These are phyloP conservation scores for Earliella scabrosa DNA, from an alignment of 1,284 basidiomycete species.

Conservation along the genomic window DNA sequence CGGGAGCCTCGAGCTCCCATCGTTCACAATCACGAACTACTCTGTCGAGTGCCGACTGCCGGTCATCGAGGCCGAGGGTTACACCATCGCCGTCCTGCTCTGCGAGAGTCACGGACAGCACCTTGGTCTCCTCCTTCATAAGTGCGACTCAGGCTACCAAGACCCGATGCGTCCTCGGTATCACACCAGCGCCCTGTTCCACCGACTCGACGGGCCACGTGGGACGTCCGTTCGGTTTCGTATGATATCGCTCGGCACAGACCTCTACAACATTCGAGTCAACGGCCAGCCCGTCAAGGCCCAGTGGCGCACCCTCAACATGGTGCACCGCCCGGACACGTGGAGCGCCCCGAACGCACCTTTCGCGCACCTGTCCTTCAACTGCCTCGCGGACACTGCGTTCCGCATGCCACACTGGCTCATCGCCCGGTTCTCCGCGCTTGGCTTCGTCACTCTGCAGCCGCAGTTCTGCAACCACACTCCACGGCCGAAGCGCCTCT, in stretches of 20 bases:
- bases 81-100: background rate
- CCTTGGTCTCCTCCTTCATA: conserved; percentile 1
- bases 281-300: background rate
- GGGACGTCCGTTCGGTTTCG: background rate
- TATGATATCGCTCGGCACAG: background rate
- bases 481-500: background rate
- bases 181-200: background rate
- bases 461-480: background rate
- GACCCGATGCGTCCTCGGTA: background rate
- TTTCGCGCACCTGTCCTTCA: no score
- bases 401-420: background rate
- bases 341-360: background rate
- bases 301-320: background rate
- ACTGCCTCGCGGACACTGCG: no score
- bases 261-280: background rate
- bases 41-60: background rate
- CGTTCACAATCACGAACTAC: background rate
- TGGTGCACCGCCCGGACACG: background rate
- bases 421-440: background rate
- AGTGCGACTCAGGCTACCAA: background rate
- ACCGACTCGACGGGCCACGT: background rate
- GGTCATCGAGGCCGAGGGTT: background rate
- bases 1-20: background rate
- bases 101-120: background rate
- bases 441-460: background rate